phyloP scores from a whole-genome alignment of 305 asterid species.

The Fraxinus greggii region DNA sequence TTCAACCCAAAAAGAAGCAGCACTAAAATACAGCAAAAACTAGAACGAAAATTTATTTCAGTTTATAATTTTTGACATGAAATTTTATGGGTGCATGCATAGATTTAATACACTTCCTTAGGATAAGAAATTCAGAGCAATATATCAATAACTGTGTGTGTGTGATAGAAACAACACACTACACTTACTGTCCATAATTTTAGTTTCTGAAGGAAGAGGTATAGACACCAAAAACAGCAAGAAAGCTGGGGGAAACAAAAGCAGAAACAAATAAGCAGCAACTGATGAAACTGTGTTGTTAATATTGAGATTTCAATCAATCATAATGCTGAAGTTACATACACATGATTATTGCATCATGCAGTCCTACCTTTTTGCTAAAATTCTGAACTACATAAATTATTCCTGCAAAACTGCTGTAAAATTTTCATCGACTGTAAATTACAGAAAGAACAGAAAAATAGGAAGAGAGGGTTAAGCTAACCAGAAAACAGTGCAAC shows the following conservation, averaged over 20 bases:
- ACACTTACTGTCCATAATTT: constrained; percentile 1
- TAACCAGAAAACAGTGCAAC: constrained; percentile 84
- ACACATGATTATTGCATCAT: constrained; percentile 64
- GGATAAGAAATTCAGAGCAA: constrained; percentile 13
- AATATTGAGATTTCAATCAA: constrained; percentile 58
- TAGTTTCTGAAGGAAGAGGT: neutral
- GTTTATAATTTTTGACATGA: no score
- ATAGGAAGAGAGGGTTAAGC: constrained; percentile 51
- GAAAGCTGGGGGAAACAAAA: neutral
- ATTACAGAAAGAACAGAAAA: constrained; percentile 54
- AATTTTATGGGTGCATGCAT: no score
- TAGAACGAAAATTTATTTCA: neutral
- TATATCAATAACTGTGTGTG: constrained; percentile 16
- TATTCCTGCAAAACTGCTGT: constrained; percentile 94
- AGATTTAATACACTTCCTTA: neutral
- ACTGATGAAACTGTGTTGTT: constrained; percentile 49
- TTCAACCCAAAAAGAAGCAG: neutral
- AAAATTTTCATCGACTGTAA: constrained; percentile 51
- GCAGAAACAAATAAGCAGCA: constrained; percentile 1
- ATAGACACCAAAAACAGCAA: neutral
- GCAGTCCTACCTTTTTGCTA: constrained; percentile 58
- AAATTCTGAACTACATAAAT: constrained; percentile 60
- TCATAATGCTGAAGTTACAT: constrained; percentile 56
- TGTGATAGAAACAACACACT: constrained; percentile 7
- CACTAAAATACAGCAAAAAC: neutral